Evolutionary conservation across 129 eudicot genomes (phyloP).

Genomic region (Kitagawia praeruptora): DNA sequence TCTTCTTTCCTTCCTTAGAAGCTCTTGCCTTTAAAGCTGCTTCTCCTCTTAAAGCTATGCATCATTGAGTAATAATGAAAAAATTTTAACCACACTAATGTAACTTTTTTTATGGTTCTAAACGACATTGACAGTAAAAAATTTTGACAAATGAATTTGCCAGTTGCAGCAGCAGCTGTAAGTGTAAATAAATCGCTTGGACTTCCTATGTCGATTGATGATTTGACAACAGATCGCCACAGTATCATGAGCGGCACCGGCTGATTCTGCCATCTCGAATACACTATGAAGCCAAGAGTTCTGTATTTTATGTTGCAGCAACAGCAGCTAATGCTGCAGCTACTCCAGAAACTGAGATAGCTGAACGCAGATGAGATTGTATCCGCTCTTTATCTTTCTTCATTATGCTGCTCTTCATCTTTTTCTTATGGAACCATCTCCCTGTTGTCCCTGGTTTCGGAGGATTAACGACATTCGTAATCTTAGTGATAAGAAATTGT

Average conservation of each 20-base stretch:
- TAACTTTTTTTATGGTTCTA: too few relatives aligned
- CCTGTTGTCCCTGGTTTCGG: conserved; percentile 28
- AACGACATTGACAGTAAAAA: neutral
- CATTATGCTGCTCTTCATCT: too few relatives aligned
- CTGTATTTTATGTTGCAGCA: conserved; percentile 39
- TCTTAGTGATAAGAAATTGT: conserved; percentile 15
- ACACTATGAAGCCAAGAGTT: conserved; percentile 76
- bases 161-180: too few relatives aligned
- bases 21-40: too few relatives aligned
- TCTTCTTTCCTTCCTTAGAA: too few relatives aligned
- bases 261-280: conserved; percentile 73
- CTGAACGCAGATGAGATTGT: conserved; percentile 66
- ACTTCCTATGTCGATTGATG: conserved; percentile 47
- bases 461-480: conserved; percentile 15
- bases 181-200: conserved; percentile 71
- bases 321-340: conserved; percentile 81
- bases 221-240: conserved; percentile 55
- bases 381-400: conserved; percentile 65
- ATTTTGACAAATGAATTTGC: too few relatives aligned
- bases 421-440: too few relatives aligned
- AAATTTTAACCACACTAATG: too few relatives aligned
- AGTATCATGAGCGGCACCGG: conserved; percentile 48
- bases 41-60: too few relatives aligned
- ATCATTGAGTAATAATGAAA: too few relatives aligned
- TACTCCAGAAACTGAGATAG: conserved; percentile 65